These are phyloP conservation scores for Penicillium daleae DNA, from an alignment of 495 filamentous ascomycete genomes.

Conservation along the genomic window DNA sequence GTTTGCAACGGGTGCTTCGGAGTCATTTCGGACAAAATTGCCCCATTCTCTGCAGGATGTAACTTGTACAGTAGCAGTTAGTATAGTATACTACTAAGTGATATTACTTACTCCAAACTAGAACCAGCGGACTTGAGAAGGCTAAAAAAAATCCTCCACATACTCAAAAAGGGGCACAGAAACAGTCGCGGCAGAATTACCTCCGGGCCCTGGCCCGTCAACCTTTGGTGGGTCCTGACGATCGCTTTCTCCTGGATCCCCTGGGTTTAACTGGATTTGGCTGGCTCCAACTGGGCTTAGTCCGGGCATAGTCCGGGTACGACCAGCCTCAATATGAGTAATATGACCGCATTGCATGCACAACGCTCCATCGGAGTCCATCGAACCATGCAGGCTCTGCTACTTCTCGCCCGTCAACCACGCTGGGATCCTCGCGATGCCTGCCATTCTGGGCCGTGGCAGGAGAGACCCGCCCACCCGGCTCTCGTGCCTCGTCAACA, in stretches of 20 bases:
- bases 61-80: not conserved
- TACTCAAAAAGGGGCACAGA: conserved; percentile 10
- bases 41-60: not conserved
- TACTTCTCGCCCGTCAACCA: conserved; percentile 3
- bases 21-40: conserved; percentile 6
- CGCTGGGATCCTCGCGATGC: conserved; percentile 15
- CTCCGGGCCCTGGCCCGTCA: conserved; percentile 12
- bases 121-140: not conserved
- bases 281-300: not conserved
- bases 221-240: conserved; percentile 28
- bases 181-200: not conserved
- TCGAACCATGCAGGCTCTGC: not conserved
- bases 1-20: conserved; percentile 19
- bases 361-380: conserved; percentile 5
- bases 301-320: not conserved
- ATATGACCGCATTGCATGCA: conserved; percentile 22
- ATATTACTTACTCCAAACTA: not conserved
- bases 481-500: conserved; percentile 5
- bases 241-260: conserved; percentile 19
- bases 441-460: conserved; percentile 17
- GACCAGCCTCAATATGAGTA: conserved; percentile 15
- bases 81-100: not conserved
- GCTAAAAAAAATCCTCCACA: not conserved
- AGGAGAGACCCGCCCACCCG: conserved; percentile 10
- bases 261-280: not conserved